Conservation (phyloP, 106 monocot species). For the Xerophyta viscosa region DNA sequence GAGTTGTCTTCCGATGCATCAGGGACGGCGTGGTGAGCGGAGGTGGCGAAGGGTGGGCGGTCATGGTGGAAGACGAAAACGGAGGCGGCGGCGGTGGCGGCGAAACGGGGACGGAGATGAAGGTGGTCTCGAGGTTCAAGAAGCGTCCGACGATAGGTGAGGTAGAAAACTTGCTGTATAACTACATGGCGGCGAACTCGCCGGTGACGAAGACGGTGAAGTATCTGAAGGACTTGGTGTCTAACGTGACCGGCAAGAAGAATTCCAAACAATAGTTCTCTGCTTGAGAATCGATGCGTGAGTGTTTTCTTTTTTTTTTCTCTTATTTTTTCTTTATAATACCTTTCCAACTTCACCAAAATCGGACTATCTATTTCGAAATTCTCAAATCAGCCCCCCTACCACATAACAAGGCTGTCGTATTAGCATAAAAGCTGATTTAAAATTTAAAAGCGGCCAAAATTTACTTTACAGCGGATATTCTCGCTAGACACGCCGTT, state of each 20-base stretch:
- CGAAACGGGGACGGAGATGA: constrained; percentile 41
- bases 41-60: constrained; percentile 49
- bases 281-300: too few relatives aligned
- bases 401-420: too few relatives aligned
- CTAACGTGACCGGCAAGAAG: constrained; percentile 50
- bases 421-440: too few relatives aligned
- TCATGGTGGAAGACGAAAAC: constrained; percentile 68
- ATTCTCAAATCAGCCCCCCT: too few relatives aligned
- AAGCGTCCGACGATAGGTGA: constrained; percentile 67
- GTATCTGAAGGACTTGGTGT: constrained; percentile 60
- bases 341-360: too few relatives aligned
- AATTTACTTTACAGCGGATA: too few relatives aligned
- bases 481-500: too few relatives aligned
- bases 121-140: constrained; percentile 70
- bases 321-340: too few relatives aligned
- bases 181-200: constrained; percentile 85
- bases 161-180: constrained; percentile 86
- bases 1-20: constrained; percentile 55
- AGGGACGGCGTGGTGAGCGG: constrained; percentile 56
- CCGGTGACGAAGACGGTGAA: constrained; percentile 86
- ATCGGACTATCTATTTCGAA: too few relatives aligned
- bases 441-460: too few relatives aligned
- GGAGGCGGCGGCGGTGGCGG: constrained; percentile 8
- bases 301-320: too few relatives aligned
- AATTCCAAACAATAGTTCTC: constrained; percentile 15